Evolutionary conservation across 2,329 filamentous ascomycete genomes (phyloP), one percentile per base, ranked within the genome.

Genomic region (Nigrospora oryzae): DNA sequence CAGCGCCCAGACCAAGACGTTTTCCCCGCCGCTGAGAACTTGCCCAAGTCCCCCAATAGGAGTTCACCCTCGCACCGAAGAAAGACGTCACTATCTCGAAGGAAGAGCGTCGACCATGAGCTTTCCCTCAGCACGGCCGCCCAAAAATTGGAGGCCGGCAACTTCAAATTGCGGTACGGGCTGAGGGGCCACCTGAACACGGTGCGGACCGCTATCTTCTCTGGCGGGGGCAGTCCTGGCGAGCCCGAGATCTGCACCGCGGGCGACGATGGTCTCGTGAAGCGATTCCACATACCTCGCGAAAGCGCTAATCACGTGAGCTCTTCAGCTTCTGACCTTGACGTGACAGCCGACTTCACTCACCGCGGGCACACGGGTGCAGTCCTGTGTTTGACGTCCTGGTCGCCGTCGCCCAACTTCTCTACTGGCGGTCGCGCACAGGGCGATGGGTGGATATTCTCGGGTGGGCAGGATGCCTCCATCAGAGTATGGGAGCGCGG

Each of bases 391-490:
- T 69, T 98, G 23, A 84, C 91, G 0, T 86, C 91, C 4, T 96
- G 89, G 74, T 89, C 89, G 2, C 83, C 89, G 2, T 84, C 88
- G 2, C 86, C 87, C 23, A 93, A 87, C 58, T 95, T 96, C 61
- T 86, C 88, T 8, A 94, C 89, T 15, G 88, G 90, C 33, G 89
- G 90, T 7, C 81, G 90, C 50, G 88, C 87, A 8, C 81, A 86
- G 55, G 91, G 91, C 31, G 93, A 97, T 56, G 93, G 93, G 28
- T 98, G 93, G 93, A 90, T 98, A 52, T 98, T 98, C 65, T 97
- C 91, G 5, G 93, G 93, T 49, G 93, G 93, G 4, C 89, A 96
- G 62, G 93, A 98, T 64, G 82, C 87, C 15, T 95, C 89, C 7
- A 83, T 98, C 34, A 81, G 90, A 30, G 89, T 98, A 0, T 98